A percentile compares a stretch with the other conserved stretches of the same genome.
These are phyloP conservation scores for Boletus bicolor DNA, from an alignment of 768 basidiomycete genomes.

Conservation along the genomic window DNA sequence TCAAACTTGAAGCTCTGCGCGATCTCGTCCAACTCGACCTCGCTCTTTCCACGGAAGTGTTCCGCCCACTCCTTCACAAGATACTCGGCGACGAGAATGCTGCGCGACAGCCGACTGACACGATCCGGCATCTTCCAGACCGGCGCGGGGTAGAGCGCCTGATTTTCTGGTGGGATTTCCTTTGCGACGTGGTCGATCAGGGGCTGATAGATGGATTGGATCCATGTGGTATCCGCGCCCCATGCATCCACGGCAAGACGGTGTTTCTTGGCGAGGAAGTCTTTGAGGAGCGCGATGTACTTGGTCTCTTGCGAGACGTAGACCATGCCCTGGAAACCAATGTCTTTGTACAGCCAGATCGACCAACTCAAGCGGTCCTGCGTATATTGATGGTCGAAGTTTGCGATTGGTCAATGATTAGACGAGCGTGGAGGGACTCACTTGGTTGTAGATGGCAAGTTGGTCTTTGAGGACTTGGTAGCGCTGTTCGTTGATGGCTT, in stretches of 20 bases:
- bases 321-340: constrained; percentile 86
- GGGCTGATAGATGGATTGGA: constrained; percentile 61
- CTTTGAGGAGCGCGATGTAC: constrained; percentile 65
- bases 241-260: constrained; percentile 73
- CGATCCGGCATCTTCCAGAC: constrained; percentile 60
- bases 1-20: constrained; percentile 75
- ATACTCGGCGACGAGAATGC: constrained; percentile 69
- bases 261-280: constrained; percentile 76
- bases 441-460: constrained; percentile 61
- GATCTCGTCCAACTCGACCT: constrained; percentile 64
- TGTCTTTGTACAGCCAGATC: constrained; percentile 87
- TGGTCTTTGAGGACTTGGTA: constrained; percentile 73
- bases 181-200: constrained; percentile 58
- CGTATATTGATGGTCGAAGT: neutral
- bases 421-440: neutral
- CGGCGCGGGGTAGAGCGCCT: constrained; percentile 56
- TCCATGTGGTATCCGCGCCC: constrained; percentile 63
- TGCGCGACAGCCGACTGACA: constrained; percentile 57
- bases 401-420: neutral
- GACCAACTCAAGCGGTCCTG: constrained; percentile 72
- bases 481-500: constrained; percentile 61
- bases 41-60: constrained; percentile 56
- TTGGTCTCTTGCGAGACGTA: constrained; percentile 64
- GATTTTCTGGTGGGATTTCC: constrained; percentile 51
- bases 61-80: constrained; percentile 73